Evolutionary conservation across 805 yeast genomes (phyloP).

Genomic region (Zygotorulaspora florentina): DNA sequence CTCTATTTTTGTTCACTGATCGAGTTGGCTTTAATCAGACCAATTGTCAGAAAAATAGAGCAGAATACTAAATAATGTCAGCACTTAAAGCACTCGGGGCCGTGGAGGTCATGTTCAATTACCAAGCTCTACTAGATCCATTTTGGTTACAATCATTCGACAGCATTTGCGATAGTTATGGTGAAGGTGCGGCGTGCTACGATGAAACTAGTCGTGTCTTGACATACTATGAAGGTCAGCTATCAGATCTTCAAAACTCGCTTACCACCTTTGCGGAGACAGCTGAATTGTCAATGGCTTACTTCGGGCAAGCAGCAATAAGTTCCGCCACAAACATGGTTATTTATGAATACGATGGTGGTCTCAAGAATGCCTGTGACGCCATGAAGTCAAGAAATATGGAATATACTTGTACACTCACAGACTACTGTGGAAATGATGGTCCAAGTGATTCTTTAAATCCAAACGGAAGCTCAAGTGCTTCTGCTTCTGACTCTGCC

Average conservation of each 20-base stretch:
- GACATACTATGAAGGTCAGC: slow-evolving; percentile 3
- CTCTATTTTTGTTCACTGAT: too few species aligned
- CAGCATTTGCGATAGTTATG: neutral
- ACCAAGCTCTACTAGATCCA: slow-evolving; percentile 1
- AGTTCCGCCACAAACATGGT: neutral
- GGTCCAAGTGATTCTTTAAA: neutral
- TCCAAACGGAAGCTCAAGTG: neutral
- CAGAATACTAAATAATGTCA: neutral
- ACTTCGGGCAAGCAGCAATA: slow-evolving; percentile 1
- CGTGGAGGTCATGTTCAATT: neutral
- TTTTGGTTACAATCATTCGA: slow-evolving; percentile 1
- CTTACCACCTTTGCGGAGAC: slow-evolving; percentile 2
- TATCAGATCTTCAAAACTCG: neutral
- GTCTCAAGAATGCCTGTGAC: neutral
- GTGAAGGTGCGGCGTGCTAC: slow-evolving; percentile 3
- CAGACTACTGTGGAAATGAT: slow-evolving; percentile 4
- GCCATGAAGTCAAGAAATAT: neutral
- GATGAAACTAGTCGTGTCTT: neutral
- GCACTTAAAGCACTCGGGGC: neutral
- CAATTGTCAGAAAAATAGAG: neutral
- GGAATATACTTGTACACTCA: neutral
- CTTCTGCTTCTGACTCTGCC: slow-evolving; percentile 1
- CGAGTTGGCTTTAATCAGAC: too few species aligned
- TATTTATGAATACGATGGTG: slow-evolving; percentile 2
- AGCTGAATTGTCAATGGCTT: neutral